Evolutionary conservation across 1,139 yeast species (phyloP), one percentile per base, ranked within the genome.

Genomic region (Geotrichum europaeum): DNA sequence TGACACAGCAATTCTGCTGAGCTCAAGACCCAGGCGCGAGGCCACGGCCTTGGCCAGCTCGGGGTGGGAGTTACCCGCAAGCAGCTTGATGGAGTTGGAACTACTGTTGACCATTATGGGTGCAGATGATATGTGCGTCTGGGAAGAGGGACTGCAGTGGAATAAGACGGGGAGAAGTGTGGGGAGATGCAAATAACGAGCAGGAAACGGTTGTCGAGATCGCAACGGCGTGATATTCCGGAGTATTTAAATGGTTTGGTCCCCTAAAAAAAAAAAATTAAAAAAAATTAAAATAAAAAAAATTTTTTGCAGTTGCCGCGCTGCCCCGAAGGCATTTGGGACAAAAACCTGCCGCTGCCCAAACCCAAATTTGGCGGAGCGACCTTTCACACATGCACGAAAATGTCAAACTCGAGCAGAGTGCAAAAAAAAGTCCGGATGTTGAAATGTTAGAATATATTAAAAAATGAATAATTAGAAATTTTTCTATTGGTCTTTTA

Each of bases 31-130:
- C 34, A 78, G 73, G 60, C 77, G 78, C 64, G 78, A 80, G 50
- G 96, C 86, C 54, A 91, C 97, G 40, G 88, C 81, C 72, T 88
- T 95, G 18, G 97, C 96, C 62, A 91, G 81, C 25, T 90, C 92
- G 65, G 94, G 81, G 75, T 91, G 96, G 59, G 88, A 89, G 74
- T 91, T 96, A 65, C 96, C 89, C 40, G 97, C 94, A 65, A 91
- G 79, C 63, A 91, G 80, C 73, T 90, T 91, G 75, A 91, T 91
- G 53, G 96, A 88, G 74, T 90, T 91, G 52, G 89, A 53, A 63
- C 65, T 85, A 24, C 55, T 53, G 49, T 59, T 59, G 20, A 56
- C 61, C 59, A 59, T 59, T 30, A 18, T 24, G 34, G 25, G 4
- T 12, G 53, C 9, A 32, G 36, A 34, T n/a, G 6, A 15, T 15